Evolutionary conservation across 306 rosid genomes (phyloP), one percentile per base, ranked within the genome.

Genomic region (Fragaria ananassa): DNA sequence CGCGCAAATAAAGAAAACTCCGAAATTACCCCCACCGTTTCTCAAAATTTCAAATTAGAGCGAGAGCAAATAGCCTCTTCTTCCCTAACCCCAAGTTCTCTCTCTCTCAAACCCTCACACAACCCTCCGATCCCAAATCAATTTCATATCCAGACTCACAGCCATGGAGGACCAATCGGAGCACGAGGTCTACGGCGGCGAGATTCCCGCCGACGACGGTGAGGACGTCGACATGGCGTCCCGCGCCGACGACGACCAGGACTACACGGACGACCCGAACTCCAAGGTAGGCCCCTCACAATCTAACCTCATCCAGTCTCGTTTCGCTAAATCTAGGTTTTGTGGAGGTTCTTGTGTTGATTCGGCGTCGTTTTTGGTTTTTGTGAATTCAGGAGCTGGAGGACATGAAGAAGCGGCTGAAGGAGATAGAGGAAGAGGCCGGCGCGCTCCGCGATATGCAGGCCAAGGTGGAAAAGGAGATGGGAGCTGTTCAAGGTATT

Each of bases 381-480:
- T 14, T 61, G 58, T 45, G 69, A 45, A 61, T 39, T 49, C 34
- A 96, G 98, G 99, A 96, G 76, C 81, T 96, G 93, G 99, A 93
- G 91, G 98, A 96, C 67, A 96, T 96, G 99, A 96, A 92, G 87
- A 96, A 90, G 90, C 83, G 98, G 91, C 90, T 96, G 51, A 92
- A 96, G 83, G 97, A 92, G 89, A 96, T 96, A 81, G 99, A 95
- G 64, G 98, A 95, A 42, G 98, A 95, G 76, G 98, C 98, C 12
- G 85, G 92, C 11, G 97, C 98, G 31, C 98, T 96, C 57, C 93
- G 99, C 50, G 99, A 96, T 72, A 91, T 96, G 97, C 99, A 96
- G 89, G 97, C 99, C 45, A 96, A 96, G 90, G 99, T 92, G 29
- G 98, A 92, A 88, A 96, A 96, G 84, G 99, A 96, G 88, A 96